These are phyloP conservation scores for Lunularia cruciata DNA, from an alignment of 225 moss, liverwort and hornwort genomes.

Conservation along the genomic window DNA sequence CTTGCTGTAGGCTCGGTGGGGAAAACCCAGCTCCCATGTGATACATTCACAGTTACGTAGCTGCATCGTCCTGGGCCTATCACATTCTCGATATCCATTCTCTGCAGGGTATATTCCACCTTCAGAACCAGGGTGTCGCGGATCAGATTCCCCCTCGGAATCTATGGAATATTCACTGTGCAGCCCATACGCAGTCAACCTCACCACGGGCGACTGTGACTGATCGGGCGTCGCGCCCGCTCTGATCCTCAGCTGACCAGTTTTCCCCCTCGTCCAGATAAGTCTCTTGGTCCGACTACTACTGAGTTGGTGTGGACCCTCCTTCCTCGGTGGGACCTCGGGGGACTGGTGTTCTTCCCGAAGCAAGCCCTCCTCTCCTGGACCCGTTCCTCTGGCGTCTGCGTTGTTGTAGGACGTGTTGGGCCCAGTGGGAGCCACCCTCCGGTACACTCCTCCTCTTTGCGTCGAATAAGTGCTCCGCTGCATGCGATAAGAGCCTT, in stretches of 20 bases:
- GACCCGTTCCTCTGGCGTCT: background rate
- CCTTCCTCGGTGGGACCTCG: background rate
- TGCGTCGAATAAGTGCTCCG: background rate
- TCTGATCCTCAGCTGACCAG: background rate
- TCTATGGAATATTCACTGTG: constrained; percentile 7
- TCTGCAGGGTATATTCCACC: background rate
- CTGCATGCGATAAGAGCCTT: background rate
- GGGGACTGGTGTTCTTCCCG: background rate
- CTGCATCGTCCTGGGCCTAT: background rate
- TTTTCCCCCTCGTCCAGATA: background rate
- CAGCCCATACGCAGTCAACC: background rate
- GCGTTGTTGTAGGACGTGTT: background rate
- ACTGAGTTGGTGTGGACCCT: background rate
- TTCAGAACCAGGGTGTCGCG: background rate
- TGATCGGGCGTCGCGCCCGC: constrained; percentile 1
- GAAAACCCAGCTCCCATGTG: background rate
- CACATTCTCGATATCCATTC: background rate
- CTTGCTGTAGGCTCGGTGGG: background rate
- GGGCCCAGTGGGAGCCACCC: background rate
- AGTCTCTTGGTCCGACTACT: background rate
- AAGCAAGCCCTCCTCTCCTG: background rate
- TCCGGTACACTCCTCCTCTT: background rate
- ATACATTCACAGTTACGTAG: background rate
- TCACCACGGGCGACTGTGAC: no score
- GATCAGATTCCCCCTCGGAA: background rate